phyloP scores from a whole-genome alignment of 257 asterid species.

The Solanum sejunctum region DNA sequence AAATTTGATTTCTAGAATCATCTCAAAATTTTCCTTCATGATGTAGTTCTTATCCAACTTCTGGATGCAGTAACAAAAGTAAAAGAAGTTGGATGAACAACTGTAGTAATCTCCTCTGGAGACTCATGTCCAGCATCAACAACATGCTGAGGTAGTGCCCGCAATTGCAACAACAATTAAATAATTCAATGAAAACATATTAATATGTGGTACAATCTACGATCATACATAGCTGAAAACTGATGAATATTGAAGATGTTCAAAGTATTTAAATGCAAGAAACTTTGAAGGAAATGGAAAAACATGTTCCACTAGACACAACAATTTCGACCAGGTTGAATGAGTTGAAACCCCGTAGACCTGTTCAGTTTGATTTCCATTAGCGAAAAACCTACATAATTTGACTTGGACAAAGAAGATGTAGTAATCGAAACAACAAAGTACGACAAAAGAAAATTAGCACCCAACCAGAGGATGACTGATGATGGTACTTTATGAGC shows the following conservation, averaged over 20 bases:
- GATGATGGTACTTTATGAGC: background rate
- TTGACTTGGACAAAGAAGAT: background rate
- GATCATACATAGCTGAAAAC: background rate
- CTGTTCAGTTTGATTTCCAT: background rate
- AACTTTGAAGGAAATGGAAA: background rate
- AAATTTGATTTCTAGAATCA: conserved; percentile 18
- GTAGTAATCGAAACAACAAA: background rate
- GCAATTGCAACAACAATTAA: background rate
- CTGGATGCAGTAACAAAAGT: conserved; percentile 3
- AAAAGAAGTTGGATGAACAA: conserved; percentile 46
- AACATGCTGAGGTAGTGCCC: conserved; percentile 30
- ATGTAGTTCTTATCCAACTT: conserved; percentile 42
- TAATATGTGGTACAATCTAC: background rate
- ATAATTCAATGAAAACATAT: background rate
- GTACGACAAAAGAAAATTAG: background rate
- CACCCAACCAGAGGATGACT: background rate
- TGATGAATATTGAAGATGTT: background rate
- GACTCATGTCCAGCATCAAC: conserved; percentile 42
- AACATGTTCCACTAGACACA: background rate
- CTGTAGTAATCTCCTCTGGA: conserved; percentile 36
- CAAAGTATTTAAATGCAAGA: background rate
- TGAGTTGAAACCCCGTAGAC: background rate
- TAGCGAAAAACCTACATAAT: background rate
- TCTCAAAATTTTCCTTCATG: conserved; percentile 20
- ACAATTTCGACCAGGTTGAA: background rate